Evolutionary conservation across 805 yeast genomes (phyloP).

Genomic region (Spathaspora arborariae): DNA sequence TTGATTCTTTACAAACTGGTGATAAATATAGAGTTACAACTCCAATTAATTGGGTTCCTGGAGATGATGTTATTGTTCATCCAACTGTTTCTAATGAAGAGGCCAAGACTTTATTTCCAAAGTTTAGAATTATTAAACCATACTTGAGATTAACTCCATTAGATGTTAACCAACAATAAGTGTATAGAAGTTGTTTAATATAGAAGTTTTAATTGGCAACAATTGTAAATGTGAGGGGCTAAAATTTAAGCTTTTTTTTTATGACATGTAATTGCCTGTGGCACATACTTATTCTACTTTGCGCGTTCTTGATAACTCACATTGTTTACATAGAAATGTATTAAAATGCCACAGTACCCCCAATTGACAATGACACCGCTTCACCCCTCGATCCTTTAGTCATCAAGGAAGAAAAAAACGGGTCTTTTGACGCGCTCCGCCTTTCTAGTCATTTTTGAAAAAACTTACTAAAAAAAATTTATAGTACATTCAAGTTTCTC

Average conservation of each 20-base stretch:
- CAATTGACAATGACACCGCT: no score
- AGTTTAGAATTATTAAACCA: constrained; percentile 83
- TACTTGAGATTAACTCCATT: constrained; percentile 69
- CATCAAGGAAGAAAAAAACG: background rate
- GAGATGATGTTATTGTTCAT: constrained; percentile 90
- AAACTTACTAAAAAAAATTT: no score
- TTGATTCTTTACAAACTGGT: constrained; percentile 83
- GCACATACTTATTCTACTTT: no score
- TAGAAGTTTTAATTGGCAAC: no score
- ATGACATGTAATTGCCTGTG: no score
- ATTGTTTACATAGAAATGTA: no score
- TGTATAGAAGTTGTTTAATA: background rate
- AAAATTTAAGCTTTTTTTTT: no score
- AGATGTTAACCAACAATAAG: constrained; percentile 19
- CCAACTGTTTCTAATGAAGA: constrained; percentile 69
- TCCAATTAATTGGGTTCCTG: constrained; percentile 87
- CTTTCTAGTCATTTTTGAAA: background rate
- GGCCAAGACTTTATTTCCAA: constrained; percentile 73
- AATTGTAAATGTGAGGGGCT: no score
- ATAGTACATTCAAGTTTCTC: background rate
- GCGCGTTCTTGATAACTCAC: no score
- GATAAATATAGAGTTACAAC: constrained; percentile 84
- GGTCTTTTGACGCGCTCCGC: background rate
- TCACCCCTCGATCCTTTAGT: background rate
- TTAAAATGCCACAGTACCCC: no score